A percentile compares a stretch with the other conserved stretches of the same genome.
Evolutionary conservation across 2,329 filamentous ascomycete species (phyloP).

Genomic region (Alternaria sp.): DNA sequence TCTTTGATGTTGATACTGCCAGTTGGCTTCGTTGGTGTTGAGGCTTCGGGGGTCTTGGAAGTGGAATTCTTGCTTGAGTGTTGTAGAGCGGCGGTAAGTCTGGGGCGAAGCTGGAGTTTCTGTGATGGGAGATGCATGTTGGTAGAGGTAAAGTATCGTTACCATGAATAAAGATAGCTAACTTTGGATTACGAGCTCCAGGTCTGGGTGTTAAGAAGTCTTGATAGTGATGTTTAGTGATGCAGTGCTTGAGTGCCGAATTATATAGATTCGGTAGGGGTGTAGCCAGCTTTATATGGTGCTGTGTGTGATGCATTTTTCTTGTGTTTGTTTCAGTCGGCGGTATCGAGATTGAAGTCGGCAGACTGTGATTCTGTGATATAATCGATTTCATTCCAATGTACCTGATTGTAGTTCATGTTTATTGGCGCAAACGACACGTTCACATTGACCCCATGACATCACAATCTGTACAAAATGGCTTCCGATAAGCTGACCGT

Average conservation of each 20-base stretch:
- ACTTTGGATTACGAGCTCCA: not conserved
- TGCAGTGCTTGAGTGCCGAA: not conserved
- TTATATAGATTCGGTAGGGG: not conserved
- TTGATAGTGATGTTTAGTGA: not conserved
- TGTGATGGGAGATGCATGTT: not conserved
- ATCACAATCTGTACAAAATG: too few species aligned
- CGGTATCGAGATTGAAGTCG: not conserved
- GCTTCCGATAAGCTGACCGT: too few species aligned
- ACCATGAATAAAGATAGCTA: not conserved
- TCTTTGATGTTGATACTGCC: not conserved
- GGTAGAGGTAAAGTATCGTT: not conserved
- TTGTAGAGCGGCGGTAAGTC: not conserved
- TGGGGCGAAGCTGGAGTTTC: not conserved
- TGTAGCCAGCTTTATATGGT: not conserved
- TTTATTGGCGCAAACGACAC: too few species aligned
- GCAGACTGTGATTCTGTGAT: not conserved
- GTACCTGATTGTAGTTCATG: too few species aligned
- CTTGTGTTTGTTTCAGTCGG: not conserved
- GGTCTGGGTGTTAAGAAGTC: not conserved
- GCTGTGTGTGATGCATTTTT: not conserved
- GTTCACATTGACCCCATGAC: too few species aligned
- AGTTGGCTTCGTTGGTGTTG: not conserved
- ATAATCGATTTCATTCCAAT: too few species aligned
- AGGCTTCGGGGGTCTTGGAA: not conserved
- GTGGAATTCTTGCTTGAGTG: not conserved